Evolutionary conservation across 306 rosid genomes (phyloP).

Genomic region (Casuarina equisetifolia): DNA sequence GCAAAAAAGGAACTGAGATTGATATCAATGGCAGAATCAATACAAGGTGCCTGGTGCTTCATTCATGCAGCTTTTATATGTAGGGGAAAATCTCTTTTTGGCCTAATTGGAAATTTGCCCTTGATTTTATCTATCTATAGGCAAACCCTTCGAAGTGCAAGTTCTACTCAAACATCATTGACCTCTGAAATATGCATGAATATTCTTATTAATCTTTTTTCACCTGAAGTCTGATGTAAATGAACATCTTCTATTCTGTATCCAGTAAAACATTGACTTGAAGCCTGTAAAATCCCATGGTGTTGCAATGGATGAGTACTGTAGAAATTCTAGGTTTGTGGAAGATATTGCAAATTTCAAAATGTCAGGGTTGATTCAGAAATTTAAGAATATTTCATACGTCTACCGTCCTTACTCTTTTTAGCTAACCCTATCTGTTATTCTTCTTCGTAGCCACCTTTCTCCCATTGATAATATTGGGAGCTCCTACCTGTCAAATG

Average conservation of each 20-base stretch:
- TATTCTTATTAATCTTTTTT: neutral
- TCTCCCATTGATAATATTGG: neutral
- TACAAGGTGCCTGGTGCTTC: neutral
- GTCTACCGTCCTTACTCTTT: neutral
- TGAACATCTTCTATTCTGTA: neutral
- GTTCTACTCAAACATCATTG: neutral
- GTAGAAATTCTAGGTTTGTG: neutral
- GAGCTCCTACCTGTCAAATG: conserved; percentile 23
- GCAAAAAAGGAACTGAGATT: neutral
- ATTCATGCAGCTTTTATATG: conserved; percentile 17
- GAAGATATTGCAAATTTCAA: neutral
- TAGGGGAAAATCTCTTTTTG: conserved; percentile 1
- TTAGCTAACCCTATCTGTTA: conserved; percentile 7
- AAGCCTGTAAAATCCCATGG: neutral
- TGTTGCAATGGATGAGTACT: neutral
- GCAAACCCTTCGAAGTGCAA: neutral
- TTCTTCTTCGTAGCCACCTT: conserved; percentile 10
- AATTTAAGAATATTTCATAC: neutral
- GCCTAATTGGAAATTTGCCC: conserved; percentile 7
- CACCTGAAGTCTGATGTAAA: neutral
- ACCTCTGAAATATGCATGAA: neutral
- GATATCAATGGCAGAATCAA: conserved; percentile 1
- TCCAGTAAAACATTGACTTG: neutral
- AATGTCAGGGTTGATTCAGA: neutral
- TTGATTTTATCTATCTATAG: neutral